Conservation (phyloP, 495 filamentous ascomycete genomes). For the Glarea lozoyensis region DNA sequence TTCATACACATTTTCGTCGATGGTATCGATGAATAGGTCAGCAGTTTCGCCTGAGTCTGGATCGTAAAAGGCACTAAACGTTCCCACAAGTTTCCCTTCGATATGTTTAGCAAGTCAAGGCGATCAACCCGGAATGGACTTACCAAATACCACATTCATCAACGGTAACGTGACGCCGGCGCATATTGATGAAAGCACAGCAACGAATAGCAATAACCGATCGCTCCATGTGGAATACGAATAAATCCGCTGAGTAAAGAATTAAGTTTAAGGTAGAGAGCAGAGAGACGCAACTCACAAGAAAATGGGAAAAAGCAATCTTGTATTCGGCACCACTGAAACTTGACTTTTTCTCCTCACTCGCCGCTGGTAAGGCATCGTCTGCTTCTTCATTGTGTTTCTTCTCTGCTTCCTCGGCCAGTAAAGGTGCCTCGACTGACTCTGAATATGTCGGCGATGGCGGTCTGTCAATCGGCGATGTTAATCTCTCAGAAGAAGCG, state of each 20-base stretch:
- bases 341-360: conserved; percentile 14
- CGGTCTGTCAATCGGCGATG: too few relatives aligned
- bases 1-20: conserved; percentile 24
- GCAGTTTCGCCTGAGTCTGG: conserved; percentile 19
- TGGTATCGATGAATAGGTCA: conserved; percentile 22
- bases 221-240: conserved; percentile 38
- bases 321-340: conserved; percentile 19
- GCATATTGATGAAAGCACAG: conserved; percentile 36
- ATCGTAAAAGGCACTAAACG: conserved; percentile 27
- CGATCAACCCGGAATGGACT: neutral
- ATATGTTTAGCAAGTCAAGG: conserved; percentile 7
- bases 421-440: too few relatives aligned
- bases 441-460: too few relatives aligned
- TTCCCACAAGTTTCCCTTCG: conserved; percentile 12
- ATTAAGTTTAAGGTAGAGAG: conserved; percentile 5
- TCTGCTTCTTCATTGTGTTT: too few relatives aligned
- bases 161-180: conserved; percentile 39
- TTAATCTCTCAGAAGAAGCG: too few relatives aligned
- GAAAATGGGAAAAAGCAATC: conserved; percentile 27
- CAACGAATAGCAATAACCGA: conserved; percentile 28
- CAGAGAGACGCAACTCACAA: conserved; percentile 15
- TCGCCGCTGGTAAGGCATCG: too few relatives aligned
- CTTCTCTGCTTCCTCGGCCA: too few relatives aligned
- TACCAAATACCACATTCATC: conserved; percentile 36
- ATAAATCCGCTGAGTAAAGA: conserved; percentile 33